Conservation (phyloP, 768 basidiomycete genomes). For the Lactarius sp. region DNA sequence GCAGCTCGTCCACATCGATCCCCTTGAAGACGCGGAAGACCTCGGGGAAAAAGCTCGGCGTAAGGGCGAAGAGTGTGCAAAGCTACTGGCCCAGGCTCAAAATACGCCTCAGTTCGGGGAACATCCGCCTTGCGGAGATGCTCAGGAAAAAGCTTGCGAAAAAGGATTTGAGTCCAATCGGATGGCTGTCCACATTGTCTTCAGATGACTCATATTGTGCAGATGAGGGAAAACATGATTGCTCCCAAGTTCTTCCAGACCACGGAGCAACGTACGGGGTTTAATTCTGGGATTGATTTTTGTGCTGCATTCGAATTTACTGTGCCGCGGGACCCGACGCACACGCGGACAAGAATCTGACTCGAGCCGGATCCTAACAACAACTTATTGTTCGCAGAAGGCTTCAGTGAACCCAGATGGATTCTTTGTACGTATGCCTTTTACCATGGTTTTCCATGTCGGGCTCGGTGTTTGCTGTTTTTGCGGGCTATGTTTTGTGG, state of each 20-base stretch:
- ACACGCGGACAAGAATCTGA: conserved; percentile 5
- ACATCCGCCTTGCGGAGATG: background rate
- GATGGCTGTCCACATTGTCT: background rate
- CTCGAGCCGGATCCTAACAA: background rate
- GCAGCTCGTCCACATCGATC: background rate
- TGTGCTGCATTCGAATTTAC: background rate
- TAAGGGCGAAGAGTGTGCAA: background rate
- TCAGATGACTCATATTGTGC: background rate
- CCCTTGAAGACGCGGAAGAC: background rate
- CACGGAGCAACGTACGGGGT: background rate
- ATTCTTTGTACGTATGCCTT: too few species aligned
- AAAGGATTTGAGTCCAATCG: background rate
- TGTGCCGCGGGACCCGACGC: background rate
- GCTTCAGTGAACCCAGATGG: too few species aligned
- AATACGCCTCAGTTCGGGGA: background rate
- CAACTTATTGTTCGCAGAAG: too few species aligned
- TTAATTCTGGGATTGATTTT: background rate
- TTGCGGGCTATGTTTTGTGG: too few species aligned
- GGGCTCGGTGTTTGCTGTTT: too few species aligned
- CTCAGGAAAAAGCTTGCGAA: background rate
- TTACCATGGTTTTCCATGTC: too few species aligned
- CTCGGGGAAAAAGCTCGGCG: background rate
- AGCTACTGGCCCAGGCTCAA: background rate
- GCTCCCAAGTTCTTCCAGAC: background rate
- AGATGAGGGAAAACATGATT: too few species aligned